Conservation (phyloP, 164 flowering plant genomes). For the Macadamia tetraphylla region DNA sequence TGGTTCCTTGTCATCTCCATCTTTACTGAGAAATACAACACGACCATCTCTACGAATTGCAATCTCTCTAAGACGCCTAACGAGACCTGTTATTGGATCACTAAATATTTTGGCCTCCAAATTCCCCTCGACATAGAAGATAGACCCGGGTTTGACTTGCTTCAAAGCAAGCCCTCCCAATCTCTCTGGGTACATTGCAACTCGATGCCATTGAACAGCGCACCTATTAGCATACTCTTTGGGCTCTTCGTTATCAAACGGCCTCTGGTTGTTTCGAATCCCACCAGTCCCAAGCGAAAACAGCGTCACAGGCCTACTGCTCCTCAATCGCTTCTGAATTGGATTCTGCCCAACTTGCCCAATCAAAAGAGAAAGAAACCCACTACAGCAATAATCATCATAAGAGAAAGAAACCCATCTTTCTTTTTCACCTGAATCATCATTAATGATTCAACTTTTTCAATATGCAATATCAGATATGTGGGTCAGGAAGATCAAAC, state of each 20-base stretch:
- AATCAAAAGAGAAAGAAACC: constrained; percentile 33
- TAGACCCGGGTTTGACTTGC: constrained; percentile 56
- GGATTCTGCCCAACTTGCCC: constrained; percentile 87
- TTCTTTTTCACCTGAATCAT: too few relatives aligned
- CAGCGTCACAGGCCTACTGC: constrained; percentile 56
- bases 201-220: constrained; percentile 94
- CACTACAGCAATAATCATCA: too few relatives aligned
- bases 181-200: constrained; percentile 57
- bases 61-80: constrained; percentile 74
- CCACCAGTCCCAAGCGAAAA: constrained; percentile 91
- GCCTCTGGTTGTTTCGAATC: constrained; percentile 72
- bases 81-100: constrained; percentile 72
- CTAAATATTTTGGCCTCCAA: constrained; percentile 74
- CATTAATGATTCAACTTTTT: too few relatives aligned
- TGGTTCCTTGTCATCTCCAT: constrained; percentile 24
- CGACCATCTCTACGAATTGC: constrained; percentile 82
- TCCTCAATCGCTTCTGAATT: constrained; percentile 67
- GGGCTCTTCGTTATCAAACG: constrained; percentile 74
- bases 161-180: constrained; percentile 57
- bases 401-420: too few relatives aligned
- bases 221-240: constrained; percentile 71
- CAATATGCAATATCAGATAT: too few relatives aligned
- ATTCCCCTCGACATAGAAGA: constrained; percentile 82
- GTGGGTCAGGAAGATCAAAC: too few relatives aligned
- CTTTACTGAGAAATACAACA: constrained; percentile 54